Base-by-base conservation (phyloP, 192 early-diverging fungal species). In the Mortierella alpina region DNA sequence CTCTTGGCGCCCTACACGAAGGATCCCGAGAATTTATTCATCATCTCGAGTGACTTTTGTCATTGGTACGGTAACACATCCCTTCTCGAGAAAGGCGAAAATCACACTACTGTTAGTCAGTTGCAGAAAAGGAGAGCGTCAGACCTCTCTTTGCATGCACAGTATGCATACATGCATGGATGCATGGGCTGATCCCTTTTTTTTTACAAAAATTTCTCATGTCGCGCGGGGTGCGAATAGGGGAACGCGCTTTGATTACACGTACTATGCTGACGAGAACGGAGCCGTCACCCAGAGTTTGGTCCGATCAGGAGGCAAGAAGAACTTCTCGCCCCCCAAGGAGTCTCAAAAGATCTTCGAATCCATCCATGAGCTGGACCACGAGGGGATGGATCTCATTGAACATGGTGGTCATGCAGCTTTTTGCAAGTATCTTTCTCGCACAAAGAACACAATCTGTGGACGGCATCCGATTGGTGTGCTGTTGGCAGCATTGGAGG, bases 1-100 rank as follows among this genome's bases (percentile, higher is more conserved):
- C 63, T 96, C 6, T 82, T 99, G 44, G 87, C 92, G 10, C 87
- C 86, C 7, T 97, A 97, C 72, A 82, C 98, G 17, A 73, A 79
- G 11, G 82, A 93, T 60, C 83, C 89, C 10, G 67, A 87, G 53
- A 94, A 90, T 61, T 79, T 98, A 11, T 97, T 99, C 88, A 88
- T 99, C 20, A 86, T 99, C n/a, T 99, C 98, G 42, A 93, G 92
- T 1, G 98, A 99, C 74, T 99, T 99, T 77, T 98, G 98, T 82
- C 98, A 99, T 82, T 99, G 96, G 92, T 88, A 84, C 73, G 52
- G 14, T 13, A 52, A 23, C 40, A 56, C 41, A 31, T 7, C 22
- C 22, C 58, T 7, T 46, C 13, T 59, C 41, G 4, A 31, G 70
- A 59, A 52, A 48, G 15, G 11, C 12, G 15, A 73, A 65, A 65